phyloP scores from a whole-genome alignment of 2,329 filamentous ascomycete species.

The Reticulascus tulasneorum region DNA sequence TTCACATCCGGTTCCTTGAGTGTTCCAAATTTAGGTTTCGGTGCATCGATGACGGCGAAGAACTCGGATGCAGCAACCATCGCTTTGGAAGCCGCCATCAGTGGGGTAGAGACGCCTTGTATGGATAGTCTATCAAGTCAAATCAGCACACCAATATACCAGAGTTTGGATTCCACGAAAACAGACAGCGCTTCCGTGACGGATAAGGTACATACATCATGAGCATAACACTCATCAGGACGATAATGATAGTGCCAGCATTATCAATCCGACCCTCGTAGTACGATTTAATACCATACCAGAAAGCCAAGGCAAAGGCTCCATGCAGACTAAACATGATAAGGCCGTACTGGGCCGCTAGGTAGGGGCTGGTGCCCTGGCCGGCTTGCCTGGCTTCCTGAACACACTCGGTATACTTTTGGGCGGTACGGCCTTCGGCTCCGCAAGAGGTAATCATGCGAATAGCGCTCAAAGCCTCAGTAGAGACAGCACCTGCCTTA shows the following conservation, averaged over 20 bases:
- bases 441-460: constrained; percentile 39
- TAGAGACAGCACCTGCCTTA: constrained; percentile 35
- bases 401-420: constrained; percentile 44
- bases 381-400: constrained; percentile 47
- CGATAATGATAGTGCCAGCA: constrained; percentile 30
- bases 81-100: constrained; percentile 26
- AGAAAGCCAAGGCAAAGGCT: constrained; percentile 36
- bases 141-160: too few relatives aligned
- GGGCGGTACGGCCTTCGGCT: constrained; percentile 29
- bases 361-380: constrained; percentile 42
- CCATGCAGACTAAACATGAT: constrained; percentile 47
- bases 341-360: constrained; percentile 48
- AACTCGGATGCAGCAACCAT: constrained; percentile 21
- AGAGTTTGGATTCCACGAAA: too few relatives aligned
- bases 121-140: too few relatives aligned
- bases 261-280: constrained; percentile 24
- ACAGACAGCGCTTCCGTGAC: too few relatives aligned
- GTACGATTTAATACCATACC: constrained; percentile 35
- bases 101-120: constrained; percentile 34
- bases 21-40: constrained; percentile 12
- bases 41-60: constrained; percentile 24
- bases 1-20: constrained; percentile 15
- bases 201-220: too few relatives aligned
- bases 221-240: too few relatives aligned
- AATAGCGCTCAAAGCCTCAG: constrained; percentile 35